Conservation (phyloP, 23 red algal species). For the Gracilaria caudata region DNA sequence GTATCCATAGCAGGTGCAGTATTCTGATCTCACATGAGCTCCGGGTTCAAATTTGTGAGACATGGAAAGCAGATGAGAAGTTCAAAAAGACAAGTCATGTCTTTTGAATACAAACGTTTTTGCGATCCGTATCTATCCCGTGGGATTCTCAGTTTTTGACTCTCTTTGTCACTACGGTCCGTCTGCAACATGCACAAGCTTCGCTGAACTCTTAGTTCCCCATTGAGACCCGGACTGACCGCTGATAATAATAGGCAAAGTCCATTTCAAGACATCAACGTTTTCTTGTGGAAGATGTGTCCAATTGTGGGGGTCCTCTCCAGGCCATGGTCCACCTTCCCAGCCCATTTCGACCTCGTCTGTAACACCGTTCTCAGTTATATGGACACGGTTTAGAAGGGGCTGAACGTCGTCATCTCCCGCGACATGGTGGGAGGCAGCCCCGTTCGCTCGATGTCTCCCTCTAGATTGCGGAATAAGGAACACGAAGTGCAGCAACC, state of each 20-base stretch:
- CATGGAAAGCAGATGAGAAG: not conserved
- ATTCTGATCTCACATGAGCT: not conserved
- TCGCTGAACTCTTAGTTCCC: slow-evolving; percentile 34
- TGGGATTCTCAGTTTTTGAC: not conserved
- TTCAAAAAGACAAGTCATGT: not conserved
- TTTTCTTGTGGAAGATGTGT: slow-evolving; percentile 49
- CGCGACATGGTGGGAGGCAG: not conserved
- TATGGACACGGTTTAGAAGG: slow-evolving; percentile 4
- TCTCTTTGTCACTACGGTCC: not conserved
- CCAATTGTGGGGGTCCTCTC: slow-evolving; percentile 53
- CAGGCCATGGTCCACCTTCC: slow-evolving; percentile 56
- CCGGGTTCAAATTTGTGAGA: not conserved
- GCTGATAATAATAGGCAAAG: slow-evolving; percentile 61
- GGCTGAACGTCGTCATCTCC: slow-evolving; percentile 17
- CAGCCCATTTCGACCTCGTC: slow-evolving; percentile 36
- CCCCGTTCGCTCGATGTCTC: slow-evolving; percentile 4
- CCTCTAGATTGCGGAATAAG: slow-evolving; percentile 42
- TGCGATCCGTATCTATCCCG: not conserved
- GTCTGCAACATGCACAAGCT: slow-evolving; percentile 19
- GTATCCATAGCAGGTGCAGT: not conserved
- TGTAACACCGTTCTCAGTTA: slow-evolving; percentile 34
- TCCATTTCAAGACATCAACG: slow-evolving; percentile 69
- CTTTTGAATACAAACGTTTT: not conserved
- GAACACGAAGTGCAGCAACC: slow-evolving; percentile 83
- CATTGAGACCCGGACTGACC: slow-evolving; percentile 62